Base-by-base conservation (phyloP, 805 yeast genomes). In the Wickerhamiella kurtzmanii region DNA sequence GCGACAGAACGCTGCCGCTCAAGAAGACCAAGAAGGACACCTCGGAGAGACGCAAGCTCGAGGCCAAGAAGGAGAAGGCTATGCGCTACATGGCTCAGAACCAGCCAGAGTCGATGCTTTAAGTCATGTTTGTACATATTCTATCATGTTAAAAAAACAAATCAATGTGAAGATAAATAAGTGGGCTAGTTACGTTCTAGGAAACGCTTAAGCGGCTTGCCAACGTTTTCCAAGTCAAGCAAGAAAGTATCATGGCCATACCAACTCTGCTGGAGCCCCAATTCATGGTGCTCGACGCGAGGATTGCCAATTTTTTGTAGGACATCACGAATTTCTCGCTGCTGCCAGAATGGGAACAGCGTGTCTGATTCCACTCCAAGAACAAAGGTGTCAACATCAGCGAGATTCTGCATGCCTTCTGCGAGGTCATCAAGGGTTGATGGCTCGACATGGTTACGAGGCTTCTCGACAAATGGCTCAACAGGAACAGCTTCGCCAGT, bases 341-440 rank as follows among this genome's bases (percentile, higher is more conserved):
- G 96, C 66, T 88, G 96, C 95, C 95, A 85, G 35, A 80, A 84
- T 1, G 96, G 96, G 69, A 88, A 88, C 44, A 88, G 70, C 37
- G 83, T 82, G 61, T 88, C 96, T 1, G 92, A 80, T 59, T 84
- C 92, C n/a, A 87, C 96, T 9, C 96, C 96, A 45, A 88, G 73
- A 3, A 88, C 84, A 47, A 88, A 68, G 2, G 83, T 71, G 32
- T 82, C 78, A 50, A 78, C 76, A 52, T 79, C 70, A 1, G 80
- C 70, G 48, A 88, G 67, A 22, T 75, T 74, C 25, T 60, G 56
- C 69, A 88, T 66, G 2, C 96, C 96, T 17, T 68, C 64, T 19
- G 69, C 63, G 37, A 88, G 68, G 60, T 88, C 96, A 3, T 64
- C 59, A 18, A 67, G 64, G 1, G 81, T 47, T 25, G 37, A 20